phyloP scores from a whole-genome alignment of 192 early-diverging fungal genomes.

The Blastocladiella britannica region DNA sequence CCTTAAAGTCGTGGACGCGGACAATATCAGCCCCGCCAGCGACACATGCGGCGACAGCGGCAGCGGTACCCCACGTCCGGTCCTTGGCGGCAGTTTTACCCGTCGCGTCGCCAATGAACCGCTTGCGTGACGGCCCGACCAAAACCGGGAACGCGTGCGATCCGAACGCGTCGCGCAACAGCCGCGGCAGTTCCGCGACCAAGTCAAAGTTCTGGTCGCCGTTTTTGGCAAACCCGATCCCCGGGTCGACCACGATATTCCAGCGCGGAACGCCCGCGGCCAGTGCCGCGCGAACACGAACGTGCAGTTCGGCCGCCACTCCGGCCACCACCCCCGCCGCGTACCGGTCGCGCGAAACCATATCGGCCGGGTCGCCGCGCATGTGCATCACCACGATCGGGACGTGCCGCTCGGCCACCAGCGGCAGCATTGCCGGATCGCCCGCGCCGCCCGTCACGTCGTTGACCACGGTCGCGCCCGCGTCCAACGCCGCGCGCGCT shows the following conservation, averaged over 20 bases:
- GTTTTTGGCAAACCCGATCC: slow-evolving; percentile 92
- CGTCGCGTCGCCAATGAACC: slow-evolving; percentile 65
- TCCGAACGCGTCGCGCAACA: slow-evolving; percentile 22
- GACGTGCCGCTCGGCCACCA: slow-evolving; percentile 52
- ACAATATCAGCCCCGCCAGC: slow-evolving; percentile 63
- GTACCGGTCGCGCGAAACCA: slow-evolving; percentile 53
- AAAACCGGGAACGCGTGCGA: slow-evolving; percentile 61
- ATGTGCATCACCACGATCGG: slow-evolving; percentile 95
- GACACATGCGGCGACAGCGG: slow-evolving; percentile 59
- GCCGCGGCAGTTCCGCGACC: slow-evolving; percentile 35
- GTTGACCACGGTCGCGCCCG: slow-evolving; percentile 85
- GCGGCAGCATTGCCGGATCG: slow-evolving; percentile 57
- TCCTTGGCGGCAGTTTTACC: slow-evolving; percentile 42
- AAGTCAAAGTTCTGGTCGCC: slow-evolving; percentile 69
- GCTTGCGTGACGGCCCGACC: slow-evolving; percentile 78
- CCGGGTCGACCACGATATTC: slow-evolving; percentile 95
- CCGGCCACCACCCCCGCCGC: slow-evolving; percentile 43
- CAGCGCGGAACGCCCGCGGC: slow-evolving; percentile 68
- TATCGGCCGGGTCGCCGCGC: slow-evolving; percentile 81
- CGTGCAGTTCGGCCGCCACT: slow-evolving; percentile 45
- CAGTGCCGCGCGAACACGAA: slow-evolving; percentile 44
- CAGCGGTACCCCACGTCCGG: slow-evolving; percentile 74
- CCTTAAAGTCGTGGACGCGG: slow-evolving; percentile 84
- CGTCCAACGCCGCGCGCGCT: slow-evolving; percentile 63
- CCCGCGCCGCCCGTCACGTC: slow-evolving; percentile 75